Evolutionary conservation across 192 early-diverging fungal species (phyloP), one percentile per base, ranked within the genome.

Genomic region (Helicostylum pulchrum): DNA sequence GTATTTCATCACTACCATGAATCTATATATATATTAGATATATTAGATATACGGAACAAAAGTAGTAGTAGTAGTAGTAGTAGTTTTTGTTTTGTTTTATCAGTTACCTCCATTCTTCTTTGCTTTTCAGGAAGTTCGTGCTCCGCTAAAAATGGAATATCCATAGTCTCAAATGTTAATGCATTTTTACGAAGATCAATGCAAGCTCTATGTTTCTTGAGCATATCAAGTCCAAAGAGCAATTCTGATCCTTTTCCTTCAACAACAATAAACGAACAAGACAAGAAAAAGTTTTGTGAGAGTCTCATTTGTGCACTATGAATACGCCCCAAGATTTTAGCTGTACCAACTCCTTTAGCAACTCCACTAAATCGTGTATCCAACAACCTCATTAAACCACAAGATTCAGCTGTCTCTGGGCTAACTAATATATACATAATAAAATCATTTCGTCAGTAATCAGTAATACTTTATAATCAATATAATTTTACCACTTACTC

Each of bases 281-380:
- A 79, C 44, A 99, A 78, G 61, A 81, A 87, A 56, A 90, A 82
- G 48, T 81, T 80, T 36, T 77, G 74, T 14, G 91, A 92, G 10
- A 99, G 70, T 59, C 87, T 87, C 77, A 99, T 85, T 53, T 89
- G 86, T 3, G 94, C 90, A 34, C 82, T 85, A 70, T 99, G 97
- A 32, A 99, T 86, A 15, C 95, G 84, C n/a, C 97, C 97, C 4
- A 96, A 68, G 64, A 98, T 97, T 70, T 95, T 97, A n/a, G 94
- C 94, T 2, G 88, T 92, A 31, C 97, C 96, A 0, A 99, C 97
- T 19, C 97, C 97, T 20, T 87, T 81, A 0, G 97, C 97, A 58
- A 94, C 79, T 30, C 97, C 97, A 14, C 83, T 80, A 64, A 95
- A 99, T 20, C 93, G 82, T 23, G 68, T 87, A 71, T 99, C 97